These are phyloP conservation scores for Syzygium grande DNA, from an alignment of 345 rosid species.

Conservation along the genomic window DNA sequence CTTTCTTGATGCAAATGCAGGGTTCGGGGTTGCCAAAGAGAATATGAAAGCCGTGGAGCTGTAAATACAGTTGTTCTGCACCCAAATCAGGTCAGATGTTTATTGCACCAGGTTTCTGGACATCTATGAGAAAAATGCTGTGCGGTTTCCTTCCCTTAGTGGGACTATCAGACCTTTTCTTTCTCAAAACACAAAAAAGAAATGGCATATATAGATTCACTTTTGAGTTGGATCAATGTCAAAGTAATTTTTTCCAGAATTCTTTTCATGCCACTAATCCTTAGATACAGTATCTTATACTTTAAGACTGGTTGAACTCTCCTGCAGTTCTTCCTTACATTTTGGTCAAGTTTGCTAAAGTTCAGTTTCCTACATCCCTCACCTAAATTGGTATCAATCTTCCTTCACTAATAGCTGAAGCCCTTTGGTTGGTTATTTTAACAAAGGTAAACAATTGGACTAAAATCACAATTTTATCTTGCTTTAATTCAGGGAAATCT, in stretches of 20 bases:
- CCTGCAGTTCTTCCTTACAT: background rate
- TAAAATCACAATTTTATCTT: background rate
- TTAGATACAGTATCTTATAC: background rate
- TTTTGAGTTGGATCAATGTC: background rate
- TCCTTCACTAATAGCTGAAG: background rate
- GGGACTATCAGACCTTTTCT: background rate
- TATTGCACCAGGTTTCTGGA: background rate
- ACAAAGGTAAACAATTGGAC: background rate
- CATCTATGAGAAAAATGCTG: background rate
- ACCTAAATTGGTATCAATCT: background rate
- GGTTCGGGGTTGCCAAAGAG: conserved; percentile 96
- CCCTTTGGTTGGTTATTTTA: background rate
- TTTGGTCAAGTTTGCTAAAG: background rate
- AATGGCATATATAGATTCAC: background rate
- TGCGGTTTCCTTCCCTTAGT: background rate
- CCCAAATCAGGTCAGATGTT: conserved; percentile 79
- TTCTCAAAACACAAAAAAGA: background rate
- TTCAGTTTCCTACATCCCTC: background rate
- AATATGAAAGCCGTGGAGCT: conserved; percentile 94
- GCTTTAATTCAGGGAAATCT: background rate
- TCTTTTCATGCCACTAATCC: background rate
- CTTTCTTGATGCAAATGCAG: conserved; percentile 32
- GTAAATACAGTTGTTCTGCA: conserved; percentile 92
- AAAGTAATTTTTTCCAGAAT: background rate
- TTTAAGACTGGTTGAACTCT: background rate